Conservation (phyloP, 495 filamentous ascomycete genomes). For the Daldinia childiae region DNA sequence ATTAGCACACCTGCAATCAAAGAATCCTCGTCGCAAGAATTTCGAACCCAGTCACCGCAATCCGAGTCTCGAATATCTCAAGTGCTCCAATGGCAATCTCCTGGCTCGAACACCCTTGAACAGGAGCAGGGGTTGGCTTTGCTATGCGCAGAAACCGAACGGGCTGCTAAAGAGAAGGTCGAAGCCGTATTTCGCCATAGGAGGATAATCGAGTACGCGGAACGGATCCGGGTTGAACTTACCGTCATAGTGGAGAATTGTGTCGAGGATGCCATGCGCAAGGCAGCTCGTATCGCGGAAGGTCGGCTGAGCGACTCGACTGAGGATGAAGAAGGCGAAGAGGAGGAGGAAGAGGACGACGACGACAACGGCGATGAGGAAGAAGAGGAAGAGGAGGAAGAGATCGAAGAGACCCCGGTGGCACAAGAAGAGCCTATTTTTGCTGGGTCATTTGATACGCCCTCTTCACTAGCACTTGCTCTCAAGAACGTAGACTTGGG, state of each 20-base stretch:
- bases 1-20: constrained; percentile 94
- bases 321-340: constrained; percentile 60
- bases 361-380: neutral
- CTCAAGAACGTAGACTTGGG: constrained; percentile 59
- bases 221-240: constrained; percentile 93
- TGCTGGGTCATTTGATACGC: constrained; percentile 63
- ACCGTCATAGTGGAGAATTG: constrained; percentile 91
- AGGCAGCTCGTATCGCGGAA: constrained; percentile 86
- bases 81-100: constrained; percentile 94
- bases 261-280: constrained; percentile 88
- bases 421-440: constrained; percentile 59
- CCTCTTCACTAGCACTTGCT: constrained; percentile 66
- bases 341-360: constrained; percentile 38
- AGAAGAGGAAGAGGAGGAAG: constrained; percentile 33
- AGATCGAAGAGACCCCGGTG: constrained; percentile 47
- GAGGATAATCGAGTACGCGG: constrained; percentile 92
- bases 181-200: constrained; percentile 92
- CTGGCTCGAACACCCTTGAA: constrained; percentile 88
- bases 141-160: constrained; percentile 87
- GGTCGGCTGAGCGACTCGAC: constrained; percentile 85
- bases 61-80: constrained; percentile 93
- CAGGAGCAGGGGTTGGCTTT: constrained; percentile 92
- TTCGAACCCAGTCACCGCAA: constrained; percentile 92
- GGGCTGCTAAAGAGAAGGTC: constrained; percentile 82
- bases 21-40: constrained; percentile 74